phyloP scores from a whole-genome alignment of 2,329 filamentous ascomycete species.

The Exophiala phaeomuriformis region DNA sequence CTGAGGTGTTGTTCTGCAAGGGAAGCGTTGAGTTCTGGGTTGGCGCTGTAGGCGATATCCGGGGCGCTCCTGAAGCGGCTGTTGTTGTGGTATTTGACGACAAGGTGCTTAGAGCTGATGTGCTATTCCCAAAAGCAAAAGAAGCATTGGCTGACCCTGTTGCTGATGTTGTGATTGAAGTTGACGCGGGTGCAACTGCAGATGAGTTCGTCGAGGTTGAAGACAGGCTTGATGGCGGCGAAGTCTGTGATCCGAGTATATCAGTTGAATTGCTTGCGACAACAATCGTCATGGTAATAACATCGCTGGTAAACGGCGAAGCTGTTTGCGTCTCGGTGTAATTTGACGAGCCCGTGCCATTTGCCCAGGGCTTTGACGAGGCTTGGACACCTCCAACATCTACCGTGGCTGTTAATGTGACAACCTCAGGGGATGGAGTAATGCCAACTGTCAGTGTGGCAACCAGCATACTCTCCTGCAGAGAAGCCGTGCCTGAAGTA shows the following conservation, averaged over 20 bases:
- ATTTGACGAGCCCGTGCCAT: background rate
- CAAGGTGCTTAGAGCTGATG: background rate
- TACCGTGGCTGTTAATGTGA: slow-evolving; percentile 11
- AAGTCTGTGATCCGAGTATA: background rate
- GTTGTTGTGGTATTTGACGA: background rate
- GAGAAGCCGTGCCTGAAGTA: background rate
- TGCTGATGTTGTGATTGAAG: background rate
- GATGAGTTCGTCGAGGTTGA: background rate
- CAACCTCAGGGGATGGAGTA: slow-evolving; percentile 8
- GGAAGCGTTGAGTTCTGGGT: background rate
- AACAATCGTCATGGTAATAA: slow-evolving; percentile 15
- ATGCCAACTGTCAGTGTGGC: slow-evolving; percentile 10
- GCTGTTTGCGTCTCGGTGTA: background rate
- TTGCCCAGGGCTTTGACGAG: background rate
- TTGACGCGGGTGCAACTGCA: background rate
- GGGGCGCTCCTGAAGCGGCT: background rate
- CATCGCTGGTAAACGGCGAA: background rate
- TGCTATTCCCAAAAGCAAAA: background rate
- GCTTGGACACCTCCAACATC: background rate
- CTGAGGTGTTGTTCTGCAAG: background rate
- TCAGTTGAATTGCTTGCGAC: slow-evolving; percentile 1
- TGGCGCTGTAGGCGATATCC: background rate
- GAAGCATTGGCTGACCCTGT: background rate
- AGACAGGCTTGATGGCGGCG: background rate
- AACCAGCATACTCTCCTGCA: background rate